A percentile compares a stretch with the other conserved stretches of the same genome.
phyloP scores from a whole-genome alignment of 78 protist species.

The Dictyostelium capitatum region DNA sequence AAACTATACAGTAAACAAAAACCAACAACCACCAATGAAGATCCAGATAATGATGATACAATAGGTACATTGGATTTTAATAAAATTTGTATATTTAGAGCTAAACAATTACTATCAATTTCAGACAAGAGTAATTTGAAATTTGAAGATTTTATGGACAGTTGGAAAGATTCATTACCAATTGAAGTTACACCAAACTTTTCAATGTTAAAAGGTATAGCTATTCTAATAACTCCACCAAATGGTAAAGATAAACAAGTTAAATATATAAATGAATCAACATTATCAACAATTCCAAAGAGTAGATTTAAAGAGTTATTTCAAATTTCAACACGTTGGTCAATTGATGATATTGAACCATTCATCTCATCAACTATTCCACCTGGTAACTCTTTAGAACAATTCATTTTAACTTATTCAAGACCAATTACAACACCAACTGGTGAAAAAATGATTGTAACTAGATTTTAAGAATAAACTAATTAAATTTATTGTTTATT shows the following conservation, averaged over 20 bases:
- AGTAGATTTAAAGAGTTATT: constrained; percentile 36
- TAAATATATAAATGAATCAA: constrained; percentile 22
- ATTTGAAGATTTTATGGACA: constrained; percentile 53
- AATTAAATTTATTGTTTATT: background rate
- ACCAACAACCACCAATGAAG: background rate
- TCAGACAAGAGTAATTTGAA: constrained; percentile 6
- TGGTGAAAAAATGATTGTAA: constrained; percentile 26
- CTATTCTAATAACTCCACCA: background rate
- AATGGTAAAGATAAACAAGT: background rate
- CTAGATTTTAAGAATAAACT: constrained; percentile 21
- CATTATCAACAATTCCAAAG: constrained; percentile 47
- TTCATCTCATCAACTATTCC: constrained; percentile 49
- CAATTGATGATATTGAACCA: constrained; percentile 38
- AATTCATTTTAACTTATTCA: constrained; percentile 47
- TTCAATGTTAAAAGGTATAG: constrained; percentile 41
- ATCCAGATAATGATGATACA: background rate
- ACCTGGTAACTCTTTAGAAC: constrained; percentile 41
- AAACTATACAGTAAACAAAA: background rate
- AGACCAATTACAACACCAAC: constrained; percentile 43
- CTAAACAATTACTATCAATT: constrained; percentile 41
- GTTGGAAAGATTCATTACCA: constrained; percentile 59
- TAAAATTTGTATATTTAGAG: constrained; percentile 51
- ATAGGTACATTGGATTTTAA: constrained; percentile 1
- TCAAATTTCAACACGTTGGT: constrained; percentile 42
- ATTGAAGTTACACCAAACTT: constrained; percentile 33